Conservation (phyloP, 257 asterid species). For the Petunia axillaris region DNA sequence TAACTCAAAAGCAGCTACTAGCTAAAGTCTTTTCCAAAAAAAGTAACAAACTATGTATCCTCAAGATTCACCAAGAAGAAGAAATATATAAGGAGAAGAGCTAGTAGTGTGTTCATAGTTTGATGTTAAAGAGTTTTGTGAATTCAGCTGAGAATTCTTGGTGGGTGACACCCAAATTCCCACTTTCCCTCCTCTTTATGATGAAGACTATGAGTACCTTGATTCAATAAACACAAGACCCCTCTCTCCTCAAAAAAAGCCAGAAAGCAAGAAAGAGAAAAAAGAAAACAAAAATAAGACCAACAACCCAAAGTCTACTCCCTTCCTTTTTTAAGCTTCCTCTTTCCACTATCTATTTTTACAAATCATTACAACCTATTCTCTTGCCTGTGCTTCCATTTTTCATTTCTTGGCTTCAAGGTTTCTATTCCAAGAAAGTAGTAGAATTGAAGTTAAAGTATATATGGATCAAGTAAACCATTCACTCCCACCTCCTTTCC, state of each 20-base stretch:
- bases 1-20: background rate
- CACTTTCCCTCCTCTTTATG: slow-evolving; percentile 23
- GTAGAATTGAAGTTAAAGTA: slow-evolving; percentile 13
- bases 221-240: slow-evolving; percentile 40
- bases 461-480: slow-evolving; percentile 37
- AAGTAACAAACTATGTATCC: background rate
- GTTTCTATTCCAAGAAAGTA: slow-evolving; percentile 14
- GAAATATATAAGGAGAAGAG: slow-evolving; percentile 3
- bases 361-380: slow-evolving; percentile 39
- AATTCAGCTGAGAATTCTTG: slow-evolving; percentile 35
- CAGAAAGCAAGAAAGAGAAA: slow-evolving; percentile 38
- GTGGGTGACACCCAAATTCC: slow-evolving; percentile 57
- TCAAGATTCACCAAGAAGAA: background rate
- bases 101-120: slow-evolving; percentile 30
- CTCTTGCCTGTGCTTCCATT: slow-evolving; percentile 35
- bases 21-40: background rate
- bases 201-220: slow-evolving; percentile 37
- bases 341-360: slow-evolving; percentile 38
- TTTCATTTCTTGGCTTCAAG: slow-evolving; percentile 11
- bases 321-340: slow-evolving; percentile 6
- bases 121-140: slow-evolving; percentile 24
- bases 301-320: slow-evolving; percentile 37
- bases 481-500: slow-evolving; percentile 77
- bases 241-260: slow-evolving; percentile 26
- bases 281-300: slow-evolving; percentile 21